phyloP scores from a whole-genome alignment of 139 green algal species.

The Penium margaritaceum region DNA sequence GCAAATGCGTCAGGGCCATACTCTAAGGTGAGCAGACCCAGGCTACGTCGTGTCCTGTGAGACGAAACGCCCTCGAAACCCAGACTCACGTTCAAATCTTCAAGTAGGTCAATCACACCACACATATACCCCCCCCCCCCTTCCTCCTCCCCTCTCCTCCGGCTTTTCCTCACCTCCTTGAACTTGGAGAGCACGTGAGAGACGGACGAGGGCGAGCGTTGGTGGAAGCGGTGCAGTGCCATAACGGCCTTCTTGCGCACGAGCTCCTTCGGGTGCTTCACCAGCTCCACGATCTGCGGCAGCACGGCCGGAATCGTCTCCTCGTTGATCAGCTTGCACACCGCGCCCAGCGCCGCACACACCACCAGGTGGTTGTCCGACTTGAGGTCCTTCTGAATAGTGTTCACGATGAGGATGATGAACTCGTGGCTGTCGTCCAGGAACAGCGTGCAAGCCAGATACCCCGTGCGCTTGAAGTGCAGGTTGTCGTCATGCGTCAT shows the following conservation, averaged over 20 bases:
- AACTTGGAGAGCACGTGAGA: constrained; percentile 62
- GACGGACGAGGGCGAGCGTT: constrained; percentile 56
- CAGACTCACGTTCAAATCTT: no score
- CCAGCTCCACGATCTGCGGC: constrained; percentile 57
- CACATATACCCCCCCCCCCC: no score
- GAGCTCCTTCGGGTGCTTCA: constrained; percentile 68
- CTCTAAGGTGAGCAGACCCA: no score
- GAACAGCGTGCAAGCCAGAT: constrained; percentile 83
- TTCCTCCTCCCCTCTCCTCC: no score
- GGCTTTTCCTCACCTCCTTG: no score
- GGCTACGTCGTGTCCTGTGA: no score
- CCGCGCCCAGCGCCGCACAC: constrained; percentile 58
- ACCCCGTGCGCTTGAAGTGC: constrained; percentile 56
- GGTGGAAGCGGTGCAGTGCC: constrained; percentile 71
- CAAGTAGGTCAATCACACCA: no score
- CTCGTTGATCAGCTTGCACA: constrained; percentile 65
- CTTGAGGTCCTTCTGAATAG: constrained; percentile 81
- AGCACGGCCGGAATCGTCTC: constrained; percentile 83
- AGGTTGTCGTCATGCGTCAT: constrained; percentile 51
- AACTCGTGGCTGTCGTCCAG: constrained; percentile 81
- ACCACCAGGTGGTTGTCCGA: constrained; percentile 84
- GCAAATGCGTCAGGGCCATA: no score
- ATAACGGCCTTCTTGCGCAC: constrained; percentile 94
- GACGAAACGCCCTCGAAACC: no score
- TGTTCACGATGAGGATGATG: constrained; percentile 92